These are phyloP conservation scores for Coprinellus micaceus DNA, from an alignment of 768 basidiomycete species.

Conservation along the genomic window DNA sequence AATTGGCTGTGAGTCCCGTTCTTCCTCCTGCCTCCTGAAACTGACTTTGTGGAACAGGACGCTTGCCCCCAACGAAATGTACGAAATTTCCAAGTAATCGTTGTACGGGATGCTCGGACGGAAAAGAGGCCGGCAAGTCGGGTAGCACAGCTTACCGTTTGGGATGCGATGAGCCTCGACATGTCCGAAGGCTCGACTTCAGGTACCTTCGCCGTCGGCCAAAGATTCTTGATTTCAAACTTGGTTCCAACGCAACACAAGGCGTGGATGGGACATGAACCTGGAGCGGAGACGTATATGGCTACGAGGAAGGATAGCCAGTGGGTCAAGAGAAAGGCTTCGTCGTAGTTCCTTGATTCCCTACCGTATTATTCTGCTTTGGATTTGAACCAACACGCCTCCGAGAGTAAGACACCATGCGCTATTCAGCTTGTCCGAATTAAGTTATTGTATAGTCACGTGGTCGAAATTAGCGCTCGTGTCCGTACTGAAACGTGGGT, in stretches of 20 bases:
- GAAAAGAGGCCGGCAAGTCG: slow-evolving; percentile 49
- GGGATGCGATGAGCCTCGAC: slow-evolving; percentile 63
- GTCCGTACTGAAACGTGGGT: no score
- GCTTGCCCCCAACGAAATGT: slow-evolving; percentile 73
- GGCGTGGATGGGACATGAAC: slow-evolving; percentile 67
- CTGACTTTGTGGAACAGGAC: slow-evolving; percentile 28
- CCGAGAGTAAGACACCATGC: background rate
- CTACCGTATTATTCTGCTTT: no score
- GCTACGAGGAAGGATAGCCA: slow-evolving; percentile 61
- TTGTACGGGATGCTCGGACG: slow-evolving; percentile 61
- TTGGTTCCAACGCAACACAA: slow-evolving; percentile 61
- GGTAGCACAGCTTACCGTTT: slow-evolving; percentile 75
- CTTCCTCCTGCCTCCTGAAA: background rate
- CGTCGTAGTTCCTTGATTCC: no score
- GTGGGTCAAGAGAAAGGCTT: slow-evolving; percentile 40
- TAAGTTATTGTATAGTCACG: no score
- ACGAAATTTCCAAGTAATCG: slow-evolving; percentile 70
- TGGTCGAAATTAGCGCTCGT: no score
- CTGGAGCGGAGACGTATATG: slow-evolving; percentile 66
- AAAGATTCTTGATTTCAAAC: slow-evolving; percentile 73
- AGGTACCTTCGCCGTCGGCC: slow-evolving; percentile 55
- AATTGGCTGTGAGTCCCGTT: slow-evolving; percentile 56
- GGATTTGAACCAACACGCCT: no score
- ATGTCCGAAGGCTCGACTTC: slow-evolving; percentile 47
- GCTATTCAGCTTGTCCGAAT: no score